Base-by-base conservation (phyloP, 2,329 filamentous ascomycete species). In the Aspergillus terreus region DNA sequence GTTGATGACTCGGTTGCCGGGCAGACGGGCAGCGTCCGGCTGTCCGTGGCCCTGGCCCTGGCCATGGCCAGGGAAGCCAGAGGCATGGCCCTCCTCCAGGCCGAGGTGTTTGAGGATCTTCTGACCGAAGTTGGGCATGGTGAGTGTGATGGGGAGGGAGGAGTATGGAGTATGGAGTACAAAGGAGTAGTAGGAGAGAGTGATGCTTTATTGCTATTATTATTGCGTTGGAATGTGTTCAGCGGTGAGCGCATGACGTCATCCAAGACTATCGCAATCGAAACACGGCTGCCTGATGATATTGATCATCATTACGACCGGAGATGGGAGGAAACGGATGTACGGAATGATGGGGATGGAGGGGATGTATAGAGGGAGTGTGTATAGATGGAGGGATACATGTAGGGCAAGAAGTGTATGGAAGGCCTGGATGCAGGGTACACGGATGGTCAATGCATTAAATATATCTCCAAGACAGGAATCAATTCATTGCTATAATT, bases 51-150 rank as follows among this genome's bases (percentile, higher is more conserved):
- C 27, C 6, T 45, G 57, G 11, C 47, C 46, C 9, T 42, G 44
- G 10, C 55, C 54, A 19, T 66, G 38, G 40, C 40, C 40, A 17
- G 40, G 40, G 17, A 19, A 42, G 40, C 40, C 40, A 12, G 40
- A 10, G 2, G 6, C 19, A 9, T 11, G 15, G 19, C 19, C 19
- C 14, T 42, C 52, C 4, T 60, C 55, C 3, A 66, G 35, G 2
- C 66, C 64, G 3, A 70, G 50, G 21, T 55, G 59, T 15, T 67
- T 64, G 40, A 70, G 58, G 21, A 70, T 57, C 51, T 67, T 69
- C 30, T 70, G 66, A 17, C 65, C 63, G 4, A 69, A 51, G 14
- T 61, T 63, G 14, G 62, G 59, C 63, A 67, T 67, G 17, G 17
- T 50, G 47, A 36, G 17, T 4, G 21, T 30, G 19, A 47, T 25